phyloP scores from a whole-genome alignment of 108 stramenopile species.

The Pseudonitzschia delicatissima region DNA sequence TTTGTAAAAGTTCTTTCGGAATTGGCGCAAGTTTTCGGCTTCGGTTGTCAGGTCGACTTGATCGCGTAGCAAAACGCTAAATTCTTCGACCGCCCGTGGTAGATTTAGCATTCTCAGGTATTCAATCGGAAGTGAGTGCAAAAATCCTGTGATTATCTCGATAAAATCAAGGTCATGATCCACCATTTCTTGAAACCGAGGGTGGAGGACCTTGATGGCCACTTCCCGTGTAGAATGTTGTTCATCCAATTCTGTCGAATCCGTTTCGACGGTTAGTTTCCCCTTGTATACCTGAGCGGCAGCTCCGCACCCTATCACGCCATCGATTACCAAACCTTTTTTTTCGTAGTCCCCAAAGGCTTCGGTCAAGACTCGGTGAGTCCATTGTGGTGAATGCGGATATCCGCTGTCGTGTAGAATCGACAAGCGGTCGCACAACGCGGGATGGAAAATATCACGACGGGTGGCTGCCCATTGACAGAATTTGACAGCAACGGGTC shows the following conservation, averaged over 20 bases:
- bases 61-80: conserved; percentile 55
- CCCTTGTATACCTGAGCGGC: conserved; percentile 89
- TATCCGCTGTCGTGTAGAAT: conserved; percentile 60
- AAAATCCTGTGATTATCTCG: conserved; percentile 51
- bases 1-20: conserved; percentile 72
- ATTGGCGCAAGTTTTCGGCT: conserved; percentile 55
- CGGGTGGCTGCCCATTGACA: conserved; percentile 89
- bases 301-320: conserved; percentile 80
- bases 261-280: conserved; percentile 23
- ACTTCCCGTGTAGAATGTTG: conserved; percentile 27
- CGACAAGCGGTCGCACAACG: conserved; percentile 67
- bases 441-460: conserved; percentile 79
- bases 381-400: conserved; percentile 69
- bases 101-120: conserved; percentile 70
- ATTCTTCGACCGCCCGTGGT: conserved; percentile 68
- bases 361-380: conserved; percentile 51
- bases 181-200: conserved; percentile 50
- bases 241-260: conserved; percentile 17
- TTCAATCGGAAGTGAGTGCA: conserved; percentile 61
- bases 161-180: conserved; percentile 75
- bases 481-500: conserved; percentile 83
- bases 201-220: conserved; percentile 88
- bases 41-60: conserved; percentile 84
- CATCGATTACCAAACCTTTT: conserved; percentile 48
- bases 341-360: conserved; percentile 76